A percentile compares a stretch with the other conserved stretches of the same genome.
These are phyloP conservation scores for Fusarium sp. DNA, from an alignment of 2,329 filamentous ascomycete species.

Conservation along the genomic window DNA sequence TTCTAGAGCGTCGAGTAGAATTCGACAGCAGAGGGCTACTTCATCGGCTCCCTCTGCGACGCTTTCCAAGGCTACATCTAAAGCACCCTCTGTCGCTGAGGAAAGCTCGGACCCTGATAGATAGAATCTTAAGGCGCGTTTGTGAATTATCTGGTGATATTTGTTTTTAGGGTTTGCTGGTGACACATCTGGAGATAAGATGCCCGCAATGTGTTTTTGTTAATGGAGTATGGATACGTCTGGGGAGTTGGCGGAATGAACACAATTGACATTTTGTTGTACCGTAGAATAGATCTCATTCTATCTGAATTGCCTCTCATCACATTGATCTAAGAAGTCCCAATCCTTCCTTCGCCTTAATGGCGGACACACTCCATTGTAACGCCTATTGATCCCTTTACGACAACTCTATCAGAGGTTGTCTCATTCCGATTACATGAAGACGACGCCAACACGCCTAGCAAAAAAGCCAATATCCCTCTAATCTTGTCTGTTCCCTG, in stretches of 20 bases:
- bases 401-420: slow-evolving; percentile 32
- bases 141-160: not conserved
- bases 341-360: not conserved
- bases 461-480: slow-evolving; percentile 17
- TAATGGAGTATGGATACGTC: not conserved
- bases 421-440: slow-evolving; percentile 24
- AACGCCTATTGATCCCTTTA: slow-evolving; percentile 35
- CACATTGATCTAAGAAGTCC: not conserved
- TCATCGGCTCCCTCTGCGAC: not conserved
- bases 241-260: not conserved
- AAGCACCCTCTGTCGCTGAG: not conserved
- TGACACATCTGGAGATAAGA: not conserved
- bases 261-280: not conserved
- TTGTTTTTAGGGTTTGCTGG: not conserved
- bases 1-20: slow-evolving; percentile 25
- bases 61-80: not conserved
- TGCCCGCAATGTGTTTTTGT: not conserved
- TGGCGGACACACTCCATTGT: slow-evolving; percentile 11
- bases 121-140: not conserved
- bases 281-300: not conserved
- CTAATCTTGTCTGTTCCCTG: not conserved
- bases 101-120: not conserved
- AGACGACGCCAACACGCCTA: slow-evolving; percentile 32
- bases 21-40: slow-evolving; percentile 2
- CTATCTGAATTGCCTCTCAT: not conserved